Evolutionary conservation across 139 green algal genomes (phyloP).

Genomic region (Chlorella sp.): DNA sequence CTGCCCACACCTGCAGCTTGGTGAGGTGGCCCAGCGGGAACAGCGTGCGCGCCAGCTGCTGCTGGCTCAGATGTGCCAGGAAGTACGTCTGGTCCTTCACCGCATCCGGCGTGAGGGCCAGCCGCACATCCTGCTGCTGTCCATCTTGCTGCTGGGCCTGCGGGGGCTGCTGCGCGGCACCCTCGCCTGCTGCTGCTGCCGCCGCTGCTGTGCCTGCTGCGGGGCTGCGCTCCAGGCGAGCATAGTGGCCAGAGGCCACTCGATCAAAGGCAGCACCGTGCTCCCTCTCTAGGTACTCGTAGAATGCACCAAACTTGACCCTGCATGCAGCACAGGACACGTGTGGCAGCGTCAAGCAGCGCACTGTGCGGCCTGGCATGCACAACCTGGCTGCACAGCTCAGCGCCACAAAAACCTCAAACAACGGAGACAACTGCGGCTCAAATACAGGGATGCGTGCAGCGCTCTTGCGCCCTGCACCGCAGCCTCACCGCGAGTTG

Average conservation of each 20-base stretch:
- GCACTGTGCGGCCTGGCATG: background rate
- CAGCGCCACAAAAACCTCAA: no score
- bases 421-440: no score
- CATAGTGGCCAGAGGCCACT: conserved; percentile 88
- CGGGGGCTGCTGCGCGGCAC: background rate
- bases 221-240: conserved; percentile 40
- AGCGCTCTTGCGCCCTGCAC: background rate
- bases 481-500: conserved; percentile 78
- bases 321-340: conserved; percentile 22
- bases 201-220: conserved; percentile 16
- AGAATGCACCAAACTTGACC: conserved; percentile 95
- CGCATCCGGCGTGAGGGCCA: conserved; percentile 79
- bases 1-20: conserved; percentile 81
- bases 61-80: conserved; percentile 75
- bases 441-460: no score
- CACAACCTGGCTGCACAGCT: background rate
- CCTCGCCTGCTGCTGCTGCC: conserved; percentile 16
- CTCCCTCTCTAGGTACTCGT: conserved; percentile 77
- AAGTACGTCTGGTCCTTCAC: conserved; percentile 98
- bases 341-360: background rate
- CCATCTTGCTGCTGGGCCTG: background rate
- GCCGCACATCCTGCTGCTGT: conserved; percentile 28
- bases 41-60: conserved; percentile 84
- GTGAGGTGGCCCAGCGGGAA: conserved; percentile 94
- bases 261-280: conserved; percentile 66